These are phyloP conservation scores for Fusarium sp. DNA, from an alignment of 2,329 filamentous ascomycete genomes.

Conservation along the genomic window DNA sequence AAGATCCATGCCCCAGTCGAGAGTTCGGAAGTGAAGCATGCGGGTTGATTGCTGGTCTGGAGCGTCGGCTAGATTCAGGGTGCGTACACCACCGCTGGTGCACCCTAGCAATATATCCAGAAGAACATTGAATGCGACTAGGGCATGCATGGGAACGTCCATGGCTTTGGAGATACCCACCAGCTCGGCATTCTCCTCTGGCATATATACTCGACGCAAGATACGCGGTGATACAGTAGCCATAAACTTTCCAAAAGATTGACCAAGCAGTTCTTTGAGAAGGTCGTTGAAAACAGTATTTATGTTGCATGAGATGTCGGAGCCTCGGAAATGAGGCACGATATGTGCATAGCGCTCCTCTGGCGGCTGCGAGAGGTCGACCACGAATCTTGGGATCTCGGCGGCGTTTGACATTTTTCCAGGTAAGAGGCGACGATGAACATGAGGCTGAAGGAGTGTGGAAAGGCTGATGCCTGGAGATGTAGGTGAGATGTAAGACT, in stretches of 20 bases:
- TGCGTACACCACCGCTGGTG: slow-evolving; percentile 61
- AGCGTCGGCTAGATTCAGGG: slow-evolving; percentile 7
- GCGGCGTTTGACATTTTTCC: background rate
- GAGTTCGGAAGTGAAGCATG: slow-evolving; percentile 67
- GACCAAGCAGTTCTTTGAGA: slow-evolving; percentile 46
- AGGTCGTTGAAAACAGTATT: slow-evolving; percentile 64
- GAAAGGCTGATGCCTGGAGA: background rate
- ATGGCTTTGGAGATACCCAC: slow-evolving; percentile 64
- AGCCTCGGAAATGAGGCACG: slow-evolving; percentile 32
- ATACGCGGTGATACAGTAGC: slow-evolving; percentile 56
- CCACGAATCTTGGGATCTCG: slow-evolving; percentile 41
- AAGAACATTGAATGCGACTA: slow-evolving; percentile 72
- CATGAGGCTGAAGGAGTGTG: background rate
- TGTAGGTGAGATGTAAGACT: background rate
- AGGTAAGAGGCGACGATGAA: no score
- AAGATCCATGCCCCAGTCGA: slow-evolving; percentile 67
- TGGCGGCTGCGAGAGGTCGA: slow-evolving; percentile 46
- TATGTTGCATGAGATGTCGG: slow-evolving; percentile 48
- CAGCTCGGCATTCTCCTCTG: slow-evolving; percentile 72
- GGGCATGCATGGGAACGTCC: slow-evolving; percentile 67
- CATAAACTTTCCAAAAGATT: slow-evolving; percentile 43
- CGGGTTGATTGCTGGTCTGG: slow-evolving; percentile 30
- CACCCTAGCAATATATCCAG: slow-evolving; percentile 75
- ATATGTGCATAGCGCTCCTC: slow-evolving; percentile 46
- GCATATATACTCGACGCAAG: slow-evolving; percentile 62